A percentile compares a stretch with the other conserved stretches of the same genome.
Evolutionary conservation across 2,329 filamentous ascomycete genomes (phyloP).

Genomic region (Penicillium sp.): DNA sequence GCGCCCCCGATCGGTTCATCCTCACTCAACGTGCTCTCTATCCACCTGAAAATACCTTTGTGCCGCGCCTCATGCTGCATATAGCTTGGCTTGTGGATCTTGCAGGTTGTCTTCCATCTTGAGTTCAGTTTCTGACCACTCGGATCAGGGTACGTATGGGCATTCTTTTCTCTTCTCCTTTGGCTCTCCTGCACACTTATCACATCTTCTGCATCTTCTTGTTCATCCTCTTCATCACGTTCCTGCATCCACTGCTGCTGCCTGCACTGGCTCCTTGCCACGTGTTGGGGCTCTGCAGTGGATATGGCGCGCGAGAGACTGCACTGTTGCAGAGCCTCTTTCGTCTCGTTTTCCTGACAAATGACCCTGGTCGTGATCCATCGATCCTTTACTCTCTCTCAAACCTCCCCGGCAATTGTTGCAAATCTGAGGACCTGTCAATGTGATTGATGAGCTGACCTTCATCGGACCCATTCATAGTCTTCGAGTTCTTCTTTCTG

Average conservation of each 20-base stretch:
- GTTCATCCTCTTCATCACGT: background rate
- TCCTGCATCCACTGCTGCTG: slow-evolving; percentile 13
- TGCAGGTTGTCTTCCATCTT: slow-evolving; percentile 6
- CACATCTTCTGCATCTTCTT: background rate
- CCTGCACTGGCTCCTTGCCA: slow-evolving; percentile 8
- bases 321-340: background rate
- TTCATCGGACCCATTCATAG: too few species aligned
- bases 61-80: slow-evolving; percentile 16
- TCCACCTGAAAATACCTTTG: background rate
- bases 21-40: too few species aligned
- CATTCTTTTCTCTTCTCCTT: background rate
- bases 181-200: slow-evolving; percentile 2
- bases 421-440: too few species aligned
- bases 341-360: background rate
- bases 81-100: slow-evolving; percentile 12
- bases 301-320: background rate
- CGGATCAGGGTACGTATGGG: slow-evolving; percentile 12
- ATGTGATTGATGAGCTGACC: too few species aligned
- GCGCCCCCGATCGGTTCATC: too few species aligned
- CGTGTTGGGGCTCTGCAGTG: slow-evolving; percentile 14
- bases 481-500: too few species aligned
- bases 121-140: slow-evolving; percentile 9
- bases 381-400: too few species aligned
- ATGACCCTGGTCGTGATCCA: background rate
- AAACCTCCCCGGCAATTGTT: too few species aligned